A percentile compares a stretch with the other conserved stretches of the same genome.
Conservation (phyloP, 148 eudicot species). For the Nyssa sinensis region DNA sequence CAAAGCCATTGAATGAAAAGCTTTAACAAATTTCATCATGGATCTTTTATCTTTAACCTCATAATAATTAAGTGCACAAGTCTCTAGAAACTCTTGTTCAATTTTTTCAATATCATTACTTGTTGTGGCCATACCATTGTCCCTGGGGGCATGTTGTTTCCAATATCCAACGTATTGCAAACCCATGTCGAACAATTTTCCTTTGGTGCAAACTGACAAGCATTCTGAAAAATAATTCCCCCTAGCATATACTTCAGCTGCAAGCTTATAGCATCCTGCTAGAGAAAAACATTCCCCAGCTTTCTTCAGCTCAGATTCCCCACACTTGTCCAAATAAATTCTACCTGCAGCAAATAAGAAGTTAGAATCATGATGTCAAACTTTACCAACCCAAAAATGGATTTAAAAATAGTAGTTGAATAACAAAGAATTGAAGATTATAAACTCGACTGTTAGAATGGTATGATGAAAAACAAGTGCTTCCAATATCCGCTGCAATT, state of each 20-base stretch:
- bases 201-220: slow-evolving; percentile 46
- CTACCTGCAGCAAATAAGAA: slow-evolving; percentile 29
- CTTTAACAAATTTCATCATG: slow-evolving; percentile 58
- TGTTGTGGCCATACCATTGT: background rate
- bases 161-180: slow-evolving; percentile 50
- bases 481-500: background rate
- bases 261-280: slow-evolving; percentile 39
- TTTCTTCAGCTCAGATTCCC: slow-evolving; percentile 25
- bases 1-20: slow-evolving; percentile 42
- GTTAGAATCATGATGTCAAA: background rate
- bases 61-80: slow-evolving; percentile 39
- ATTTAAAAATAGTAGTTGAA: no score
- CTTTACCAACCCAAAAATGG: background rate
- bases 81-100: slow-evolving; percentile 48
- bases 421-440: no score
- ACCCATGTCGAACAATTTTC: slow-evolving; percentile 44
- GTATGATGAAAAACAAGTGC: background rate
- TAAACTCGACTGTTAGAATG: no score
- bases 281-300: slow-evolving; percentile 56
- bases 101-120: slow-evolving; percentile 27
- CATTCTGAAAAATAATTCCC: slow-evolving; percentile 41
- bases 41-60: slow-evolving; percentile 28
- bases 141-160: slow-evolving; percentile 31
- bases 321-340: slow-evolving; percentile 44
- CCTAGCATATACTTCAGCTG: slow-evolving; percentile 51